These are phyloP conservation scores for Ascochyta pisi DNA, from an alignment of 2,329 filamentous ascomycete genomes.

Conservation along the genomic window DNA sequence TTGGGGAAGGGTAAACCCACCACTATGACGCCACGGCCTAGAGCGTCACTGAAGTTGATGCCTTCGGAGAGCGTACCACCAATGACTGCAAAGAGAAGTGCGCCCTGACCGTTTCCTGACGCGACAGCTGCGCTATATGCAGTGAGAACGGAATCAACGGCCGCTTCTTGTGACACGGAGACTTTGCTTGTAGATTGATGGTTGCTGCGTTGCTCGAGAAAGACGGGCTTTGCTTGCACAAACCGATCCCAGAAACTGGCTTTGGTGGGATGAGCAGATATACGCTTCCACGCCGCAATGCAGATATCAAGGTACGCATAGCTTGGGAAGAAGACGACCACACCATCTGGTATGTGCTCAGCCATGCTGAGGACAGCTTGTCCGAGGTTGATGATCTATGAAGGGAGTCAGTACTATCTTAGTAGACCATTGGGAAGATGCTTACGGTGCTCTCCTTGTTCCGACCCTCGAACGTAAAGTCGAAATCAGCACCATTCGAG, in stretches of 20 bases:
- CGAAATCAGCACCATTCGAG: constrained; percentile 65
- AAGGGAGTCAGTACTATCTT: constrained; percentile 1
- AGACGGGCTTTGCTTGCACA: constrained; percentile 62
- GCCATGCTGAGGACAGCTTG: constrained; percentile 74
- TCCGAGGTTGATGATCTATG: constrained; percentile 73
- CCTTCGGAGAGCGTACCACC: constrained; percentile 96
- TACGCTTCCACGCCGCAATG: constrained; percentile 50
- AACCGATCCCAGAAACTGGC: constrained; percentile 63
- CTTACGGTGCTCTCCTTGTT: constrained; percentile 68
- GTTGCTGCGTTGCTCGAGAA: constrained; percentile 46
- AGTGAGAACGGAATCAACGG: constrained; percentile 72
- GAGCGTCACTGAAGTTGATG: constrained; percentile 93
- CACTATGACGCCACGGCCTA: constrained; percentile 90
- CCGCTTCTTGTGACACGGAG: constrained; percentile 56
- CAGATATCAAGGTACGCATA: constrained; percentile 88
- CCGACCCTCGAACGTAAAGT: constrained; percentile 86
- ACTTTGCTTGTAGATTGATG: constrained; percentile 63
- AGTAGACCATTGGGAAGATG: background rate
- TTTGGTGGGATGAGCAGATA: constrained; percentile 5
- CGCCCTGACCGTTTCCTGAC: constrained; percentile 63
- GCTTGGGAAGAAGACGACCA: constrained; percentile 95
- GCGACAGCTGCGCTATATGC: constrained; percentile 74
- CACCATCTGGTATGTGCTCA: constrained; percentile 79
- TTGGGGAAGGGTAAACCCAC: constrained; percentile 94
- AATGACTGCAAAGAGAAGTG: constrained; percentile 85